Base-by-base conservation (phyloP, 768 basidiomycete species). In the Leccinum broughii region DNA sequence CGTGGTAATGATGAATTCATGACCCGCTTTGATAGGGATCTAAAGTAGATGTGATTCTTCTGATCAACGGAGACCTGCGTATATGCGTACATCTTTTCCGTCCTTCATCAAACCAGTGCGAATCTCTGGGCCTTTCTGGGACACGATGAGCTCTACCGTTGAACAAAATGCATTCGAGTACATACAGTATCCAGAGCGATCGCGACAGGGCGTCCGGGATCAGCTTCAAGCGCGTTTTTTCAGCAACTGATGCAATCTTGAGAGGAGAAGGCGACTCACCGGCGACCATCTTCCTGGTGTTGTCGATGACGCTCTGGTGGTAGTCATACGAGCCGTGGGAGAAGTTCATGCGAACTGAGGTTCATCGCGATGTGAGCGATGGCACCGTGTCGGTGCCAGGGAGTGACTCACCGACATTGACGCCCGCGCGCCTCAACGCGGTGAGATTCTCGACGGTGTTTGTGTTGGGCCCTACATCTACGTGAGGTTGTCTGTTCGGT, bases 281-380 rank as follows among this genome's bases (percentile, higher is more conserved):
- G 48, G 85, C 85, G 56, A 93, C 83, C 81, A 90, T 88, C 73
- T 87, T 88, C 70, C 95, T 84, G 54, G 94, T 90, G 82, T 98
- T 98, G 80, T 98, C 95, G 73, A 99, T 94, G 67, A 98, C 97
- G 65, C 92, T 95, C 80, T 99, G 95, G 79, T 98, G 97, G 76
- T 96, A 98, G 70, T 95, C 94, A 77, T 99, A 95, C 58, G 89
- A 90, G 51, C 97, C 97, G 86, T 99, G 97, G 57, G 96, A 98
- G 76, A 98, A 99, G 84, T 99, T 99, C 97, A 99, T 98, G 78
- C 97, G 95, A 64, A 99, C 97, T 98, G 67, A 28, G 4, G 50
- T 32, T 49, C 57, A 46, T 58, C 57, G 30, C 34, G 59, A 59
- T 60, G 58, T 66, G 37, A 62, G 58, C 22, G 53, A 54, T 48